These are phyloP conservation scores for Brasilioporus rufonigricans DNA, from an alignment of 768 basidiomycete genomes.

Conservation along the genomic window DNA sequence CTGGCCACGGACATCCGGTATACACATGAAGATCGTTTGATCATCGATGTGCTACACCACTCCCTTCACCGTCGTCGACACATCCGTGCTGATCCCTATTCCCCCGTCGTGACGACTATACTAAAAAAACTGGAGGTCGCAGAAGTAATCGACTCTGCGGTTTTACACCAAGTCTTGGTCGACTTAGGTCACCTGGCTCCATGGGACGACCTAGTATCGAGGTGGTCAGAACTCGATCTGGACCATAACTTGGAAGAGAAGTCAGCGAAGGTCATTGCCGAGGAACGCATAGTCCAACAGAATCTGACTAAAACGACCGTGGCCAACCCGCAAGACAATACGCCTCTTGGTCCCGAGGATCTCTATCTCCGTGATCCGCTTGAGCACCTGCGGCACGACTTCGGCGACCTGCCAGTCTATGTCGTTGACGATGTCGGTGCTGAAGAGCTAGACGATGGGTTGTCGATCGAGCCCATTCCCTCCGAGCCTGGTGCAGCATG, in stretches of 20 bases:
- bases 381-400: slow-evolving; percentile 79
- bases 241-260: slow-evolving; percentile 23
- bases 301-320: slow-evolving; percentile 12
- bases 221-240: slow-evolving; percentile 35
- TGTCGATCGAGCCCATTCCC: slow-evolving; percentile 74
- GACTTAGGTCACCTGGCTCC: slow-evolving; percentile 74
- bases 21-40: slow-evolving; percentile 49
- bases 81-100: slow-evolving; percentile 65
- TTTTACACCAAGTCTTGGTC: slow-evolving; percentile 49
- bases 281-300: slow-evolving; percentile 25
- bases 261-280: slow-evolving; percentile 34
- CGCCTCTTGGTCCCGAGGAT: slow-evolving; percentile 58
- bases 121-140: slow-evolving; percentile 53
- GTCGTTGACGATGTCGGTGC: slow-evolving; percentile 82
- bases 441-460: slow-evolving; percentile 89
- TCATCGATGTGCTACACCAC: slow-evolving; percentile 58
- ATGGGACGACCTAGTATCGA: slow-evolving; percentile 70
- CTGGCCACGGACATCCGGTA: slow-evolving; percentile 36
- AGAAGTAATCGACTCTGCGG: slow-evolving; percentile 22
- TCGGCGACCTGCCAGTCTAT: slow-evolving; percentile 76
- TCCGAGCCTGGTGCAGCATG: slow-evolving; percentile 61
- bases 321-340: slow-evolving; percentile 13
- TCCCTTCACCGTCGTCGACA: slow-evolving; percentile 47
- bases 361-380: slow-evolving; percentile 62
- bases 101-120: slow-evolving; percentile 49